Conservation (phyloP, 768 basidiomycete genomes). For the Amanita pallidorosea region DNA sequence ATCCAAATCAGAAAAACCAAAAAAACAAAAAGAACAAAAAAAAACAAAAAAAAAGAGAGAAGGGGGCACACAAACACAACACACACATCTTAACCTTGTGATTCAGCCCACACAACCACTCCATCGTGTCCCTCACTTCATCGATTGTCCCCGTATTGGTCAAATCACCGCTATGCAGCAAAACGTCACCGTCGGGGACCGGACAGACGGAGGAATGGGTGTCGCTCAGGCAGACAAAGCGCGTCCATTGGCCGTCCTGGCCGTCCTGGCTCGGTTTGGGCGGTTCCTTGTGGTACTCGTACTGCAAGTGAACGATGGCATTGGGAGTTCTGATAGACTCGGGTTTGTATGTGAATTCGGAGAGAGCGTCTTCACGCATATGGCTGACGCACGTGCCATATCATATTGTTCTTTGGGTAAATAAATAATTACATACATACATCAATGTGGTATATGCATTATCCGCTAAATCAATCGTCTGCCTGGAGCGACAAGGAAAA, state of each 20-base stretch:
- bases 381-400: too few species aligned
- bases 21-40: background rate
- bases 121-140: conserved; percentile 38
- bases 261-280: conserved; percentile 16
- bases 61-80: background rate
- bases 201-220: conserved; percentile 34
- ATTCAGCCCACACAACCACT: conserved; percentile 47
- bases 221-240: conserved; percentile 53
- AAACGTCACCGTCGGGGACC: conserved; percentile 53
- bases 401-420: too few species aligned
- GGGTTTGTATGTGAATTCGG: background rate
- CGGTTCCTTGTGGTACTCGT: conserved; percentile 8
- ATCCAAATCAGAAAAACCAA: background rate
- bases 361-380: background rate
- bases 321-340: background rate
- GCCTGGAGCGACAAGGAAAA: too few species aligned
- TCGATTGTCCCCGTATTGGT: conserved; percentile 35
- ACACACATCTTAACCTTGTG: conserved; percentile 52
- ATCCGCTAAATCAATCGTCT: too few species aligned
- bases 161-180: conserved; percentile 58
- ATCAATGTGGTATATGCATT: too few species aligned
- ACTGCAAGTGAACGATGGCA: conserved; percentile 2
- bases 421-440: too few species aligned
- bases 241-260: conserved; percentile 31
- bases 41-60: background rate